phyloP scores from a whole-genome alignment of 1,284 basidiomycete species.

The Cutaneotrichosporon mucoides region DNA sequence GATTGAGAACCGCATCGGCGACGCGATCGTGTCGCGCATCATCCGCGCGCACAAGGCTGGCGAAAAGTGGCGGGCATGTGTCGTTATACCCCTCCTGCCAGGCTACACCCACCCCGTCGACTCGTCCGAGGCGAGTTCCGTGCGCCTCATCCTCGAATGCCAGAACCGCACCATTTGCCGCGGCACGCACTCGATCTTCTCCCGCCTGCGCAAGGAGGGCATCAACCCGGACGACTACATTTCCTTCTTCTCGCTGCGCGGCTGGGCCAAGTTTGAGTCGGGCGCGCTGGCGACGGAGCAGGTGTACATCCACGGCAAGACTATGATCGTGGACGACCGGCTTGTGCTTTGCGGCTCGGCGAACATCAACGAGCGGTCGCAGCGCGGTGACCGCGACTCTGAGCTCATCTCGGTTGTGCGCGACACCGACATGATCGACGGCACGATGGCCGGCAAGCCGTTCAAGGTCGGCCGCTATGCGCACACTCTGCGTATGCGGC shows the following conservation, averaged over 20 bases:
- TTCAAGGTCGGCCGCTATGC: slow-evolving; percentile 96
- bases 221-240: slow-evolving; percentile 95
- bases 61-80: slow-evolving; percentile 84
- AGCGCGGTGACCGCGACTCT: slow-evolving; percentile 92
- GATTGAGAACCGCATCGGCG: slow-evolving; percentile 91
- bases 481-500: slow-evolving; percentile 82
- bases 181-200: slow-evolving; percentile 90
- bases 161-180: slow-evolving; percentile 86
- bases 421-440: slow-evolving; percentile 94
- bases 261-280: slow-evolving; percentile 86
- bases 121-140: slow-evolving; percentile 85
- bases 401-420: slow-evolving; percentile 88
- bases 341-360: slow-evolving; percentile 98
- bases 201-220: slow-evolving; percentile 75
- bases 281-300: slow-evolving; percentile 87
- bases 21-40: slow-evolving; percentile 88
- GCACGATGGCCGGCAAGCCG: slow-evolving; percentile 88
- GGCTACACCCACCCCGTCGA: slow-evolving; percentile 94
- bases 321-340: slow-evolving; percentile 88
- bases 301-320: slow-evolving; percentile 84
- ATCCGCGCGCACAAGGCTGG: slow-evolving; percentile 79
- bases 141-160: slow-evolving; percentile 88
- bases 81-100: slow-evolving; percentile 87
- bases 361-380: slow-evolving; percentile 97
- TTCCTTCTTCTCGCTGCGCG: slow-evolving; percentile 82